Conservation (phyloP, 108 stramenopile genomes). For the Parmales sp. region DNA sequence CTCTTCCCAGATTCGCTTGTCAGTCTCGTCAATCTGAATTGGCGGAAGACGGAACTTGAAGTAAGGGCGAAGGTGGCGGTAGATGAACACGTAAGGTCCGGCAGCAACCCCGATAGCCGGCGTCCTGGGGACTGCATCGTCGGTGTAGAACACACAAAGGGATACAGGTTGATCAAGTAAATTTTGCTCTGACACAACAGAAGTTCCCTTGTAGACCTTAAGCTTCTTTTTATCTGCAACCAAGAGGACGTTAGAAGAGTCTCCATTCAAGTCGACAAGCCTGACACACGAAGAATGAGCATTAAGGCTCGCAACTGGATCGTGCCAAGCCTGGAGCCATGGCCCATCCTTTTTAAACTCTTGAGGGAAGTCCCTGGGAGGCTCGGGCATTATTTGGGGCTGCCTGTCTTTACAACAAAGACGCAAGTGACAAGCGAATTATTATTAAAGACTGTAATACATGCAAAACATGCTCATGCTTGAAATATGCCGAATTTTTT, state of each 20-base stretch:
- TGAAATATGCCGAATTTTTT: too few relatives aligned
- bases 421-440: too few relatives aligned
- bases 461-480: too few relatives aligned
- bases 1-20: constrained; percentile 13
- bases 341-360: constrained; percentile 10
- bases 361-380: too few relatives aligned
- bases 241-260: background rate
- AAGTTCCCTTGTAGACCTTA: constrained; percentile 13
- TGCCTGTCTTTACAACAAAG: too few relatives aligned
- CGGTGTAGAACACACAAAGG: constrained; percentile 19
- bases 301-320: background rate
- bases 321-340: constrained; percentile 8
- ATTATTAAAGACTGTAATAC: too few relatives aligned
- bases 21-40: constrained; percentile 5
- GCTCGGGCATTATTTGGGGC: too few relatives aligned
- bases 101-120: constrained; percentile 22
- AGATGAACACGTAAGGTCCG: constrained; percentile 21
- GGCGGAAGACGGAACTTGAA: constrained; percentile 22
- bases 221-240: constrained; percentile 10
- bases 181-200: constrained; percentile 11
- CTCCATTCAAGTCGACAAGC: background rate
- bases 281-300: background rate
- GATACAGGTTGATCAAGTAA: constrained; percentile 19
- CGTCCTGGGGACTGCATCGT: background rate
- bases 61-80: constrained; percentile 21